phyloP scores from a whole-genome alignment of 768 basidiomycete species.

The Coprinellus micaceus region DNA sequence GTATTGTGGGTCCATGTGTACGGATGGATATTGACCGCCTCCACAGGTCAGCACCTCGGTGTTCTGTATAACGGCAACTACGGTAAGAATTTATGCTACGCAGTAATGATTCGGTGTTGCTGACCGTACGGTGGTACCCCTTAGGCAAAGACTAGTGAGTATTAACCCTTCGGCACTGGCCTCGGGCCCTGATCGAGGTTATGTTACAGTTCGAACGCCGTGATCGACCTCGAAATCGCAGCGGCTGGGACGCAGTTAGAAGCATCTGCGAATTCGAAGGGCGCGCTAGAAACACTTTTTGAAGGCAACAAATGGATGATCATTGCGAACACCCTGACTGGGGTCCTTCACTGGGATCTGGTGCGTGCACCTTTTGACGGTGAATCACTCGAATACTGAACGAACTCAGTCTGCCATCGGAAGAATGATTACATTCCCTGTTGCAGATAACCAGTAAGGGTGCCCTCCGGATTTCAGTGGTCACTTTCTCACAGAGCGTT shows the following conservation, averaged over 20 bases:
- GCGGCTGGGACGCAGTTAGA: conserved; percentile 57
- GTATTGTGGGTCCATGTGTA: no score
- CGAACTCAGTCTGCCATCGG: conserved; percentile 52
- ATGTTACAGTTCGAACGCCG: conserved; percentile 49
- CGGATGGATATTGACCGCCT: no score
- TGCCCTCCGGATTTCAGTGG: no score
- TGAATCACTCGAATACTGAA: neutral
- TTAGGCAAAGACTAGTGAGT: conserved; percentile 44
- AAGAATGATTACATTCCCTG: conserved; percentile 66
- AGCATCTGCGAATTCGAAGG: conserved; percentile 37
- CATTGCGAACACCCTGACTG: conserved; percentile 52
- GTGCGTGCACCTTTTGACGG: conserved; percentile 35
- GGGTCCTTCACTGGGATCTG: conserved; percentile 68
- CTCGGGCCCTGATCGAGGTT: no score
- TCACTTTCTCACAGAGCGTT: no score
- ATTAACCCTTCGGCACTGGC: neutral
- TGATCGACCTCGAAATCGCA: conserved; percentile 57
- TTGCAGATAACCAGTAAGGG: conserved; percentile 41
- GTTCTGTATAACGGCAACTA: conserved; percentile 75
- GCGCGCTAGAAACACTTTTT: conserved; percentile 53
- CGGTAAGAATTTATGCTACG: conserved; percentile 29
- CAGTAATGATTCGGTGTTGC: neutral
- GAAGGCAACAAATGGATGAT: conserved; percentile 71
- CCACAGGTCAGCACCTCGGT: conserved; percentile 47
- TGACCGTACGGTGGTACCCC: neutral